Conservation (phyloP, 257 asterid genomes). For the Oldenlandia corymbosa region DNA sequence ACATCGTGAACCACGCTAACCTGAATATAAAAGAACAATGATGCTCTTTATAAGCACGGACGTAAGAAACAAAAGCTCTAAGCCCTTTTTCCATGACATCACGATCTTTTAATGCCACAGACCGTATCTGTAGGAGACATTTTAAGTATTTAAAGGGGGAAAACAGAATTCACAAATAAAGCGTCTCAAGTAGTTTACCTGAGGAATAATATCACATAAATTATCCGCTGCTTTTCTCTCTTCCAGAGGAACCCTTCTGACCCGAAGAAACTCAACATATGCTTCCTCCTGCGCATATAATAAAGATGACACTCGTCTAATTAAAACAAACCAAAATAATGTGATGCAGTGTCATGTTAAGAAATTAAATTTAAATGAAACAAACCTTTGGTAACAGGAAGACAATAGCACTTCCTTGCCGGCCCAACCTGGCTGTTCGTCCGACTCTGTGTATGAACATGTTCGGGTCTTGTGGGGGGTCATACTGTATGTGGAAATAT, state of each 20-base stretch:
- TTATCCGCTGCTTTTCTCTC: slow-evolving; percentile 54
- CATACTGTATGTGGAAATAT: slow-evolving; percentile 62
- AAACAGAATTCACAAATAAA: neutral
- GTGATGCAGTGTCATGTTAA: neutral
- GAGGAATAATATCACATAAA: slow-evolving; percentile 60
- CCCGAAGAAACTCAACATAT: slow-evolving; percentile 66
- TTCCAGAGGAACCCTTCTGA: slow-evolving; percentile 66
- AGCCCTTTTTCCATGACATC: slow-evolving; percentile 96
- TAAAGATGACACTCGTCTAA: neutral
- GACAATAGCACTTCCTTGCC: slow-evolving; percentile 77
- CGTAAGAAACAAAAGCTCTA: slow-evolving; percentile 80
- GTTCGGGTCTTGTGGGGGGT: slow-evolving; percentile 94
- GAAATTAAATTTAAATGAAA: neutral
- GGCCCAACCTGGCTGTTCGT: slow-evolving; percentile 95
- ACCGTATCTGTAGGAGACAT: slow-evolving; percentile 50
- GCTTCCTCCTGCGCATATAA: slow-evolving; percentile 67
- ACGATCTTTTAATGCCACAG: slow-evolving; percentile 77
- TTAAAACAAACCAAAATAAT: neutral
- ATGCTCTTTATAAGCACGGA: slow-evolving; percentile 95
- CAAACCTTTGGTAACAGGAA: slow-evolving; percentile 78
- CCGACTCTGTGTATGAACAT: slow-evolving; percentile 95
- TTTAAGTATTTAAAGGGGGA: neutral
- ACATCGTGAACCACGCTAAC: slow-evolving; percentile 25
- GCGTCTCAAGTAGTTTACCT: slow-evolving; percentile 36
- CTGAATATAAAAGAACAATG: slow-evolving; percentile 79